Base-by-base conservation (phyloP, 306 rosid species). In the Adenanthera pavonina region DNA sequence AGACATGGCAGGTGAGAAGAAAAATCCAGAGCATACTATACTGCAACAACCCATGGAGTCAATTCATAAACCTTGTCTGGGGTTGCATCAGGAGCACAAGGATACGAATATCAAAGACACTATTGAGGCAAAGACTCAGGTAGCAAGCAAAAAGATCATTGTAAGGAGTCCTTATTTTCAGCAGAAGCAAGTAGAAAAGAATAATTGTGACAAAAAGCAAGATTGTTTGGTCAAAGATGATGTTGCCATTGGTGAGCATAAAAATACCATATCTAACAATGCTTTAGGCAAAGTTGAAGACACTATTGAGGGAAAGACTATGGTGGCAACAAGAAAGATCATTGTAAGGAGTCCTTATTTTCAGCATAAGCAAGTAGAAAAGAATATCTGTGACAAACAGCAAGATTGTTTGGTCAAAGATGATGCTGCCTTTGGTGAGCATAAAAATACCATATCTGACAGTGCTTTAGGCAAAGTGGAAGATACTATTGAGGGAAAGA, bases 1-100 rank as follows among this genome's bases (percentile, higher is more conserved):
- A 69, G 89, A 87, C 30, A 41, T 73, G 78, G 78, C 65, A 57
- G 78, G 56, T 44, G 75, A 87, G 68, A 78, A 60, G 69, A 68
- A 38, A 90, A 73, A 75, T 84, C 83, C 84, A 13, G 88, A 89
- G 60, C 91, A 84, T 72, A 84, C 84, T 78, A 81, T 78, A 81
- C 83, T 93, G 74, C 89, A 44, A 75, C 90, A 89, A 52, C 85
- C 91, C 69, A 83, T 81, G 71, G 86, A 83, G 83, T 82, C 93
- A 74, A 85, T 95, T 83, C 98, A 89, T 85, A 93, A 89, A 83
- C 97, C 92, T 68, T 95, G 98, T 84, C 66, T 84, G 75, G 86
- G 85, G 57, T 86, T 85, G 84, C 89, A 81, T 25, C 88, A 76
- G 91, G 92, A 80, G 74, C 82, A 72, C 19, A 92, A 87, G 59